phyloP scores from a whole-genome alignment of 2,329 filamentous ascomycete species.

The Penicillium hesseltinei region DNA sequence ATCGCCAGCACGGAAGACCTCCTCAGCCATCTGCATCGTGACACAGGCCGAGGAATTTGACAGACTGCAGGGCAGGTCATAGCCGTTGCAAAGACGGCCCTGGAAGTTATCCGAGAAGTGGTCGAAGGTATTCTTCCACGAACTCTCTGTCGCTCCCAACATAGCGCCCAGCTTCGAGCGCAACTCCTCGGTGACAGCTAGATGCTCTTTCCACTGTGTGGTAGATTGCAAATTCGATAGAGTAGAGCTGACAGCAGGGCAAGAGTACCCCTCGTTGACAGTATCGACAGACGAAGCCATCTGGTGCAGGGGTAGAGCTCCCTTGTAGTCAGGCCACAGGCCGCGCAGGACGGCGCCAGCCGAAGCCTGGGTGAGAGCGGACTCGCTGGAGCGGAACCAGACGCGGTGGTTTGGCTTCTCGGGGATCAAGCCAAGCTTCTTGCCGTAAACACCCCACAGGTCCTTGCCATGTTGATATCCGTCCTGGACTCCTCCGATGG shows the following conservation, averaged over 20 bases:
- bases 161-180: conserved; percentile 32
- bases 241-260: conserved; percentile 23
- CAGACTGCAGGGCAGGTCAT: conserved; percentile 35
- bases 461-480: conserved; percentile 41
- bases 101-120: conserved; percentile 45
- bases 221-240: conserved; percentile 31
- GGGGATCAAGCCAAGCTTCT: conserved; percentile 35
- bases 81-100: conserved; percentile 42
- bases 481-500: conserved; percentile 39
- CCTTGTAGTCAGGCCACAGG: conserved; percentile 35
- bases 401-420: conserved; percentile 26
- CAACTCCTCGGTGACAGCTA: conserved; percentile 31
- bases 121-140: conserved; percentile 39
- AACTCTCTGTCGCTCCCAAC: conserved; percentile 29
- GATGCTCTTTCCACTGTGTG: conserved; percentile 36
- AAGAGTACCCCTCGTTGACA: conserved; percentile 38
- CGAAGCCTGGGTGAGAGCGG: conserved; percentile 37
- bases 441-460: conserved; percentile 34
- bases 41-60: conserved; percentile 31
- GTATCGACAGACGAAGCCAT: conserved; percentile 38
- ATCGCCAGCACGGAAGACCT: conserved; percentile 42
- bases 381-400: conserved; percentile 41
- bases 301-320: conserved; percentile 38
- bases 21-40: conserved; percentile 32
- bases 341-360: conserved; percentile 42